phyloP scores from a whole-genome alignment of 176 grass and related monocot species.

The Cenchrus purpureus region DNA sequence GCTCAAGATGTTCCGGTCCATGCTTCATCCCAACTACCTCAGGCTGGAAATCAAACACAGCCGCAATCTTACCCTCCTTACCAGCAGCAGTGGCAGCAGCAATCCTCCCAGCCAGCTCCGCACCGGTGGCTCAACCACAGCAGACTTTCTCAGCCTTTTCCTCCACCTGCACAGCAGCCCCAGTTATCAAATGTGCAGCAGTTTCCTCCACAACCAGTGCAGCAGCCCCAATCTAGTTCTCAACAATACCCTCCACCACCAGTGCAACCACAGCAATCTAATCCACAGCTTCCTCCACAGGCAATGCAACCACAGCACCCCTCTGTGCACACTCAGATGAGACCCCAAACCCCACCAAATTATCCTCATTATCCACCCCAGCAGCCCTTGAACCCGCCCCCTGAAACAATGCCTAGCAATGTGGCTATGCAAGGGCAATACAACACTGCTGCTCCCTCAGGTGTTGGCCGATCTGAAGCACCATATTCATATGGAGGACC shows the following conservation, averaged over 20 bases:
- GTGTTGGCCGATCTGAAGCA: conserved; percentile 56
- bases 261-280: conserved; percentile 52
- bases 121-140: conserved; percentile 47
- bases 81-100: conserved; percentile 58
- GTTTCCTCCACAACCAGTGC: conserved; percentile 34
- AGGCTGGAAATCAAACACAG: conserved; percentile 47
- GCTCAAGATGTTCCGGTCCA: conserved; percentile 60
- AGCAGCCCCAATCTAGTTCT: conserved; percentile 37
- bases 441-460: conserved; percentile 50
- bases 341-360: conserved; percentile 65
- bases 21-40: conserved; percentile 53
- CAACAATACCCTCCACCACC: conserved; percentile 43
- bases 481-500: conserved; percentile 61
- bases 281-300: conserved; percentile 48
- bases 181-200: conserved; percentile 43
- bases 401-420: conserved; percentile 67
- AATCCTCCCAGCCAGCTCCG: conserved; percentile 45
- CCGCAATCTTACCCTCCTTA: conserved; percentile 50
- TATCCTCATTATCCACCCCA: conserved; percentile 71
- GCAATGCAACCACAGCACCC: conserved; percentile 53
- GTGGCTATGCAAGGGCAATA: conserved; percentile 66
- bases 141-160: conserved; percentile 58
- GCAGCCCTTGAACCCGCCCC: conserved; percentile 59
- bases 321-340: conserved; percentile 59
- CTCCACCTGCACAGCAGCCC: conserved; percentile 45